Conservation (phyloP, 352 stramenopile species). For the Pythium periplocum region DNA sequence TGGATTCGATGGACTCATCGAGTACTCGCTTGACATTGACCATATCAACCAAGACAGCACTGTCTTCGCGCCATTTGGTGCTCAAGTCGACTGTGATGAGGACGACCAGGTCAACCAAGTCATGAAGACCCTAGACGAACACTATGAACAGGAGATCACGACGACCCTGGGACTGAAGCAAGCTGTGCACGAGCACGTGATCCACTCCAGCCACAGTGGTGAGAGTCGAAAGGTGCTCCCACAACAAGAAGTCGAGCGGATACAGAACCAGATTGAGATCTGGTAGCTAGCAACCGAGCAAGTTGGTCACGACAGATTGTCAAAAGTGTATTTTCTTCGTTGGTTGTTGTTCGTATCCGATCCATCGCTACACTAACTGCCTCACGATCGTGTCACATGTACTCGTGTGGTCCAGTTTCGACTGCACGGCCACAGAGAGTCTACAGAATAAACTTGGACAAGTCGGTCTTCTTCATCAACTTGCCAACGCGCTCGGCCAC, state of each 20-base stretch:
- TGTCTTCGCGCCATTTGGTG: slow-evolving; percentile 26
- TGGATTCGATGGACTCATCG: slow-evolving; percentile 8
- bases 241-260: slow-evolving; percentile 65
- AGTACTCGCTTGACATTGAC: slow-evolving; percentile 49
- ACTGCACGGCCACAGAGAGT: slow-evolving; percentile 3
- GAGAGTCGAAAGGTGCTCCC: slow-evolving; percentile 44
- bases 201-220: slow-evolving; percentile 30
- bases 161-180: slow-evolving; percentile 34
- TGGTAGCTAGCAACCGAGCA: slow-evolving; percentile 28
- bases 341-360: neutral
- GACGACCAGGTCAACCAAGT: slow-evolving; percentile 39
- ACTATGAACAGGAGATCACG: slow-evolving; percentile 34
- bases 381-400: too few relatives aligned
- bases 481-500: slow-evolving; percentile 92
- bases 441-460: slow-evolving; percentile 99
- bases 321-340: slow-evolving; percentile 1
- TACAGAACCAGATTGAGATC: slow-evolving; percentile 76
- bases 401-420: too few relatives aligned
- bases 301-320: neutral
- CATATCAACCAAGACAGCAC: slow-evolving; percentile 22
- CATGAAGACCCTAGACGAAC: slow-evolving; percentile 42
- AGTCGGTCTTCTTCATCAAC: slow-evolving; percentile 93
- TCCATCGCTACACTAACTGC: too few relatives aligned
- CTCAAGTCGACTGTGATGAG: slow-evolving; percentile 19
- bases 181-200: slow-evolving; percentile 39